Conservation (phyloP, 306 rosid genomes). For the Vicia villosa region DNA sequence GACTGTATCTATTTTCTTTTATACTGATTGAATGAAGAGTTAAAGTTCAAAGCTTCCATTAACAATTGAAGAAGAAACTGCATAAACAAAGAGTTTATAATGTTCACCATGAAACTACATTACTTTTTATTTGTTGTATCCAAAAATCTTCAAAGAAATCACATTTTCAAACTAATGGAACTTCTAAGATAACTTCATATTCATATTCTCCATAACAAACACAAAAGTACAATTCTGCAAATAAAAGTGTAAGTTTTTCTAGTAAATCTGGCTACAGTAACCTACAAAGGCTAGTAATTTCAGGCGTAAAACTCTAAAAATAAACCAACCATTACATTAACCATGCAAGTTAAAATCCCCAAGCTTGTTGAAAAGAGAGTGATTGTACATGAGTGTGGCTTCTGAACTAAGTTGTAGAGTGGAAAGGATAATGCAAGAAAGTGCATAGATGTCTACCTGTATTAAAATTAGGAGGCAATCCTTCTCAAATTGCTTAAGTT, state of each 20-base stretch:
- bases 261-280: constrained; percentile 16
- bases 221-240: not conserved
- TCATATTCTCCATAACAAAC: not conserved
- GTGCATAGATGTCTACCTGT: no score
- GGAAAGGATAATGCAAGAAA: constrained; percentile 71
- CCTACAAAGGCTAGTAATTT: not conserved
- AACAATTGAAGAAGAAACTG: constrained; percentile 45
- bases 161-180: constrained; percentile 6
- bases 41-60: constrained; percentile 51
- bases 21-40: constrained; percentile 68
- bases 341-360: not conserved
- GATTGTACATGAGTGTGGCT: constrained; percentile 57
- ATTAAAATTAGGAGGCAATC: no score
- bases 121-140: not conserved
- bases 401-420: constrained; percentile 57
- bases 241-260: not conserved
- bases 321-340: constrained; percentile 17
- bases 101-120: constrained; percentile 13
- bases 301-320: not conserved
- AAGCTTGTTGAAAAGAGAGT: constrained; percentile 23
- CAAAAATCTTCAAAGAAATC: constrained; percentile 6
- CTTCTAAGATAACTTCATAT: constrained; percentile 5
- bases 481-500: not conserved
- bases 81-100: constrained; percentile 35
- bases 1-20: no score